Percentiles rank a stretch among this genome's conserved stretches.
Evolutionary conservation across 306 rosid genomes (phyloP).

Genomic region (Glycine latifolia): DNA sequence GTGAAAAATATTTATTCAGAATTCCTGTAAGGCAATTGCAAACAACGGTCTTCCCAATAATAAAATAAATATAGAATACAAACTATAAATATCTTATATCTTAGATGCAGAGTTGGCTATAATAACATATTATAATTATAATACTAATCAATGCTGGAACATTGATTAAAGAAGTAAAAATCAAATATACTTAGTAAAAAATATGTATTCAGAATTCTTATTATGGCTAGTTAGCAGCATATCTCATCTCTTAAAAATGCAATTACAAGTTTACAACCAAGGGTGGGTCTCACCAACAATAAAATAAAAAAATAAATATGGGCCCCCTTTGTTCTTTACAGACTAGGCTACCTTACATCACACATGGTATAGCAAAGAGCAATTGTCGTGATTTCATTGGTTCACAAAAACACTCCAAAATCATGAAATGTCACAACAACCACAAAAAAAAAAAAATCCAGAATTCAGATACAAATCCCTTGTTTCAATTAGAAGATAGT

Average conservation of each 20-base stretch:
- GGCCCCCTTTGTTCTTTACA: not conserved
- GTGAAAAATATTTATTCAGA: too few species aligned
- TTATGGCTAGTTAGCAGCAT: not conserved
- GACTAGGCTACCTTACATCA: conserved; percentile 26
- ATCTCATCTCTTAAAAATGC: not conserved
- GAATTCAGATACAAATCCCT: not conserved
- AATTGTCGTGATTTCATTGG: not conserved
- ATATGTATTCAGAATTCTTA: too few species aligned
- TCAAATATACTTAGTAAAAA: too few species aligned
- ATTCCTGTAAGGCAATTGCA: not conserved
- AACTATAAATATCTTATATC: not conserved
- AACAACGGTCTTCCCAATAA: not conserved
- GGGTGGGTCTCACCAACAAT: too few species aligned
- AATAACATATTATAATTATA: too few species aligned
- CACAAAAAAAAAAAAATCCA: not conserved
- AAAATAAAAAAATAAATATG: not conserved
- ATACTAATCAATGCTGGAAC: too few species aligned
- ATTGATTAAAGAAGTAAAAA: too few species aligned
- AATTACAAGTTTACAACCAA: too few species aligned
- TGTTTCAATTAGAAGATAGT: not conserved
- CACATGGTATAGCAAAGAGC: not conserved
- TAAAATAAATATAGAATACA: not conserved
- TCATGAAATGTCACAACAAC: not conserved
- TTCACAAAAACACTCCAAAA: conserved; percentile 3
- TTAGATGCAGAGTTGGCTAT: not conserved